Evolutionary conservation across 2,329 filamentous ascomycete genomes (phyloP), one percentile per base, ranked within the genome.

Genomic region (Mycogone perniciosa): DNA sequence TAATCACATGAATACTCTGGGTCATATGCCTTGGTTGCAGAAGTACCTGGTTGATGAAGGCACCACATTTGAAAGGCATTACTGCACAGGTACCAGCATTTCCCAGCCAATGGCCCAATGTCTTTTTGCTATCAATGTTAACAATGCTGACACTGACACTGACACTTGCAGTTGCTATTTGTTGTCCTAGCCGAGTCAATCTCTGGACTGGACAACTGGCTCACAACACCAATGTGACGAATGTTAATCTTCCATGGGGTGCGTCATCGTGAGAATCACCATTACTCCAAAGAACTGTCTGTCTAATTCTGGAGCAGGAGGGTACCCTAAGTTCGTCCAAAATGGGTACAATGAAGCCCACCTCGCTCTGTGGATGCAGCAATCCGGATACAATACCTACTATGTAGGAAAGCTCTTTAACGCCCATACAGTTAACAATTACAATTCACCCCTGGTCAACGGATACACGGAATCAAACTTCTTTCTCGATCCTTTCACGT

Each of bases 331-430:
- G 58, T 85, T 88, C 50, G 68, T 88, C 10, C 69, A 70, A 3
- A 73, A 85, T 47, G 84, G 85, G 0, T 74, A 81, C 53, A 86
- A 88, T 52, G 75, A 83, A 1, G 76, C 84, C 34, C 88, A 85
- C 54, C 73, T 89, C 0, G 85, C 85, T 0, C 63, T 88, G 0
- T 89, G 85, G 84, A 66, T 89, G n/a, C 82, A 87, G 56, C 64
- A 77, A 4, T 79, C 77, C 0, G 84, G 84, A 0, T 88, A 88
- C 61, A 79, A 80, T 56, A 88, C 85, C 0, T 88, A 86, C 60
- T 89, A 88, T 58, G 80, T 79, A 0, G 86, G 83, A n/a, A 89
- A 89, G 61, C 70, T 88, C 4, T 84, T 85, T 67, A 89, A 89
- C 56, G 72, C 76, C 0, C 83, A 87, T 46, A 78, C 71, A 0